These are phyloP conservation scores for Lepidium aucheri DNA, from an alignment of 345 rosid species.

Conservation along the genomic window DNA sequence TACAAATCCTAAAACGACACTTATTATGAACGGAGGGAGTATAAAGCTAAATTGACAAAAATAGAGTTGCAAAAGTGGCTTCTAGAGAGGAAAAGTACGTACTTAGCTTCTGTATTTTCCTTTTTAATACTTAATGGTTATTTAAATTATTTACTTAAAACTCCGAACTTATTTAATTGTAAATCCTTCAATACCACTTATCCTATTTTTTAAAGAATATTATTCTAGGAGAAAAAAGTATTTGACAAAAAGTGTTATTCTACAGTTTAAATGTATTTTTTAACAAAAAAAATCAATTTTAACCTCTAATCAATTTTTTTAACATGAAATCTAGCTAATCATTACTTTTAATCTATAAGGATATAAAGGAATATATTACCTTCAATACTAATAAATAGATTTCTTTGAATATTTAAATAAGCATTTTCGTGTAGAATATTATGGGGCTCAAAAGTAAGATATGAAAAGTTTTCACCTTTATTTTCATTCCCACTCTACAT, in stretches of 20 bases:
- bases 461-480: conserved; percentile 7
- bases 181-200: too few species aligned
- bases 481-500: not conserved
- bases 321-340: too few species aligned
- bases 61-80: conserved; percentile 19
- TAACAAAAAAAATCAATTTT: too few species aligned
- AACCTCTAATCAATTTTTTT: too few species aligned
- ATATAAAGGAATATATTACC: too few species aligned
- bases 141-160: not conserved
- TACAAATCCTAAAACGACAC: too few species aligned
- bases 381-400: not conserved
- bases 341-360: too few species aligned
- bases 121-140: not conserved
- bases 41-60: conserved; percentile 43
- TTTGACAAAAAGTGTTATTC: too few species aligned
- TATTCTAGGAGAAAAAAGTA: too few species aligned
- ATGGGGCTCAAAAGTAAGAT: conserved; percentile 15
- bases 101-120: not conserved
- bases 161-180: not conserved
- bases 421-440: not conserved
- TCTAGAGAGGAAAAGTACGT: conserved; percentile 29
- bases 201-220: too few species aligned
- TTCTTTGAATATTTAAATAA: not conserved
- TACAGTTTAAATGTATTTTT: too few species aligned
- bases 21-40: too few species aligned